Evolutionary conservation across 169 alveolate species (phyloP).

Genomic region (Plasmodium gallinaceum): DNA sequence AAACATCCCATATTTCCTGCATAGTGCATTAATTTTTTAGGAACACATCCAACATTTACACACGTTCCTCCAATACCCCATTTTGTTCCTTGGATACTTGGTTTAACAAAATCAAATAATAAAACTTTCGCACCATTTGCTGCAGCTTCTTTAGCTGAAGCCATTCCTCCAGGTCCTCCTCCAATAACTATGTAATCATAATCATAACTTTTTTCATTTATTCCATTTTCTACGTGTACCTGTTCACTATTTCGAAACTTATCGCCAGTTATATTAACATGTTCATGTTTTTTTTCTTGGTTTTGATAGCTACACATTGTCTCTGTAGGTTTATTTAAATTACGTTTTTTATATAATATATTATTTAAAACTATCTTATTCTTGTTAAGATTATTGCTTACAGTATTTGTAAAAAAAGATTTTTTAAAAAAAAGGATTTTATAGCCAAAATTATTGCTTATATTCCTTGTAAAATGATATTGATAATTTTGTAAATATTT

Average conservation of each 20-base stretch:
- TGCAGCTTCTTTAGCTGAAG: conserved; percentile 97
- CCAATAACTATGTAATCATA: conserved; percentile 92
- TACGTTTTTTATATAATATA: neutral
- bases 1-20: conserved; percentile 91
- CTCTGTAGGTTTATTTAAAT: neutral
- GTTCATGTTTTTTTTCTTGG: conserved; percentile 19
- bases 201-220: conserved; percentile 4
- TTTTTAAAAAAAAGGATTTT: neutral
- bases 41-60: conserved; percentile 99
- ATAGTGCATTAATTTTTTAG: conserved; percentile 98
- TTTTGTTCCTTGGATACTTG: conserved; percentile 95
- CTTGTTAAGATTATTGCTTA: neutral
- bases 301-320: conserved; percentile 24
- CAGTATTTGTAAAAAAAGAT: neutral
- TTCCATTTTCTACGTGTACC: neutral
- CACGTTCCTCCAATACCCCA: conserved; percentile 99
- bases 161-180: conserved; percentile 95
- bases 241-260: neutral
- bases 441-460: neutral
- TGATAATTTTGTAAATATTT: conserved; percentile 12
- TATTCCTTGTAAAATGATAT: conserved; percentile 5
- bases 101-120: conserved; percentile 96
- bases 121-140: conserved; percentile 94
- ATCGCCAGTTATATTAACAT: neutral
- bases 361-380: neutral